Evolutionary conservation across 2,329 filamentous ascomycete species (phyloP).

Genomic region (Paraphaeosphaeria minitans): DNA sequence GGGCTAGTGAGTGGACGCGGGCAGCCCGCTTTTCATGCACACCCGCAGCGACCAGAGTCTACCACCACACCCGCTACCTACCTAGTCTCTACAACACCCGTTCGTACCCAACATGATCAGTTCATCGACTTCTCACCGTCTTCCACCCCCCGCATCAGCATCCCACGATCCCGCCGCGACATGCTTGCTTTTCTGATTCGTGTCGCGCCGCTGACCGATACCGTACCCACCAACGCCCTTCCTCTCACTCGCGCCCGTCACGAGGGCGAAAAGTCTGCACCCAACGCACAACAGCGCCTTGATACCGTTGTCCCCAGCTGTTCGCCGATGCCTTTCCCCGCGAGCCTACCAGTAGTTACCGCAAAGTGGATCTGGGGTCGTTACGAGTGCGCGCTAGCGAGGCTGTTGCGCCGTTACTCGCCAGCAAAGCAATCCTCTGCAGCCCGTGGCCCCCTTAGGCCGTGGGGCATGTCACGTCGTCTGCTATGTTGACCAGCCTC

Average conservation of each 20-base stretch:
- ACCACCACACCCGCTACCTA: conserved; percentile 11
- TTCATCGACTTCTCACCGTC: conserved; percentile 9
- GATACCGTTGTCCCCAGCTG: background rate
- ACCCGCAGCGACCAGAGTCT: background rate
- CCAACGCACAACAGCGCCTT: background rate
- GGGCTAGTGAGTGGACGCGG: conserved; percentile 19
- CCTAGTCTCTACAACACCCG: background rate
- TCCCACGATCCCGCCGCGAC: conserved; percentile 10
- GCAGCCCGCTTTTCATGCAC: conserved; percentile 13
- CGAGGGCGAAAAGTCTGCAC: conserved; percentile 6
- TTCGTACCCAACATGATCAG: conserved; percentile 5
- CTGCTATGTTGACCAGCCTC: background rate
- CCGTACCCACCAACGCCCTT: conserved; percentile 2
- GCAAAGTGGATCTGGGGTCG: conserved; percentile 1
- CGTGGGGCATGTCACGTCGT: background rate
- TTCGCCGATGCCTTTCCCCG: conserved; percentile 4
- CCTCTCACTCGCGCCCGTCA: conserved; percentile 4
- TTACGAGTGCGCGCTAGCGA: background rate
- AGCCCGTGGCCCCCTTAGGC: conserved; percentile 1
- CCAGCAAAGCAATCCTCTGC: background rate
- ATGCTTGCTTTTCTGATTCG: conserved; percentile 18
- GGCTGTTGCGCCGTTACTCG: background rate
- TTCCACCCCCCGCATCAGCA: conserved; percentile 10
- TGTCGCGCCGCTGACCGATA: conserved; percentile 3
- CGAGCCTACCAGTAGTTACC: background rate